phyloP scores from a whole-genome alignment of 129 eudicot genomes.

The Tanacetum coccineum region DNA sequence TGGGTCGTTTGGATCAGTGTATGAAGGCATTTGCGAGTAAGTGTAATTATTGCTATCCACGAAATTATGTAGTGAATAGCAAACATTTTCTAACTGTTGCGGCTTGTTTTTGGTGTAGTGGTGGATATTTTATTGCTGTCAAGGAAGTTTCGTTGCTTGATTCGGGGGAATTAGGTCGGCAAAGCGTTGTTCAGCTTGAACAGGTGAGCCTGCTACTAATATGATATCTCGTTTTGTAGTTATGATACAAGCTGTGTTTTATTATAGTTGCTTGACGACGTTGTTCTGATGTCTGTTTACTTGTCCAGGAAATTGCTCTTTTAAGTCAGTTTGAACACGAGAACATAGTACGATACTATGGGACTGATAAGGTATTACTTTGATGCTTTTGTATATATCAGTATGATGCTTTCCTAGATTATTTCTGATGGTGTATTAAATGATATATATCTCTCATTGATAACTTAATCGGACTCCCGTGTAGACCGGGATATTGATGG shows the following conservation, averaged over 20 bases:
- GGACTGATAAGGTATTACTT: constrained; percentile 68
- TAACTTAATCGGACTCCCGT: not conserved
- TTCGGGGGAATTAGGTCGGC: constrained; percentile 77
- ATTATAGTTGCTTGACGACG: not conserved
- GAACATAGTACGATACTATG: constrained; percentile 84
- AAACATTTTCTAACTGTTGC: not conserved
- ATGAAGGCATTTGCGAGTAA: constrained; percentile 91
- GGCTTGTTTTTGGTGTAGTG: constrained; percentile 43
- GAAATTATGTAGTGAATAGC: not conserved
- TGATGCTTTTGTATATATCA: constrained; percentile 6
- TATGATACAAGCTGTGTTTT: not conserved
- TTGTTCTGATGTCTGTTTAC: not conserved
- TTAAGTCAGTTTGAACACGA: constrained; percentile 87
- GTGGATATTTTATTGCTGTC: constrained; percentile 85
- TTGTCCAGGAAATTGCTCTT: constrained; percentile 80
- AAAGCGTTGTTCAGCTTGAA: constrained; percentile 71
- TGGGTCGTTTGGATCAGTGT: constrained; percentile 91
- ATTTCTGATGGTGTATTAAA: constrained; percentile 1
- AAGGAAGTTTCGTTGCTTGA: constrained; percentile 95
- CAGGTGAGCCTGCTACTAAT: constrained; percentile 40
- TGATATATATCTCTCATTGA: constrained; percentile 1
- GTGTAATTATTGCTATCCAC: constrained; percentile 7
- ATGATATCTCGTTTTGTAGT: no score
- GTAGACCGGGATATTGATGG: no score
- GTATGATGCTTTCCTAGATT: constrained; percentile 15